phyloP scores from a whole-genome alignment of 2,329 filamentous ascomycete genomes.

The Emericellopsis atlantica region DNA sequence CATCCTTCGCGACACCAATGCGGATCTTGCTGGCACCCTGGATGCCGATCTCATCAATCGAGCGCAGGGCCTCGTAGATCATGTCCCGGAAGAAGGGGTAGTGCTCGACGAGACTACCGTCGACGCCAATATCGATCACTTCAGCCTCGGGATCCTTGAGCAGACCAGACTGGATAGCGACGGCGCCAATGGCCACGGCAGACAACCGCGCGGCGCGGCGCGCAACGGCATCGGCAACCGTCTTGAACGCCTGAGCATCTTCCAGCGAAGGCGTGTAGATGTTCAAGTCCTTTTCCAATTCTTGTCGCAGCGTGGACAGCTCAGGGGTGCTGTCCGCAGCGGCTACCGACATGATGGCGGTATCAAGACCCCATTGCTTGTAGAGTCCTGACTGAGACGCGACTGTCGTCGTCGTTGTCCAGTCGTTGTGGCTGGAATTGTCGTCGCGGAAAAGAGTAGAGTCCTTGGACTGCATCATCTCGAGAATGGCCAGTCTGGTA shows the following conservation, averaged over 20 bases:
- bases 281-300: conserved; percentile 63
- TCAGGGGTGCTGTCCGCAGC: conserved; percentile 67
- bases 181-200: conserved; percentile 75
- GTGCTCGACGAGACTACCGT: conserved; percentile 89
- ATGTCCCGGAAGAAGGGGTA: conserved; percentile 87
- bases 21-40: conserved; percentile 74
- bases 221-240: conserved; percentile 70
- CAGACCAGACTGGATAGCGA: conserved; percentile 70
- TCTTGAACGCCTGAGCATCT: conserved; percentile 80
- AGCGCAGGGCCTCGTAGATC: conserved; percentile 69
- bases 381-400: conserved; percentile 54
- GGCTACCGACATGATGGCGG: conserved; percentile 76
- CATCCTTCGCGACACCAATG: conserved; percentile 95
- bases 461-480: conserved; percentile 55
- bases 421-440: conserved; percentile 59
- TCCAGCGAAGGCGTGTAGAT: conserved; percentile 67
- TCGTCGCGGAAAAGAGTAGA: conserved; percentile 65
- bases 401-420: conserved; percentile 57
- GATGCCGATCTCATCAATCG: conserved; percentile 64
- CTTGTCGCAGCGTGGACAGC: conserved; percentile 60
- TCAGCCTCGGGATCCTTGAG: conserved; percentile 52
- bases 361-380: conserved; percentile 82
- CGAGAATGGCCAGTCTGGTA: conserved; percentile 62
- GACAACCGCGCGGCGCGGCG: conserved; percentile 79
- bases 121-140: conserved; percentile 80